phyloP scores from a whole-genome alignment of 768 basidiomycete genomes.

The Xerocomus brunneocitrinus region DNA sequence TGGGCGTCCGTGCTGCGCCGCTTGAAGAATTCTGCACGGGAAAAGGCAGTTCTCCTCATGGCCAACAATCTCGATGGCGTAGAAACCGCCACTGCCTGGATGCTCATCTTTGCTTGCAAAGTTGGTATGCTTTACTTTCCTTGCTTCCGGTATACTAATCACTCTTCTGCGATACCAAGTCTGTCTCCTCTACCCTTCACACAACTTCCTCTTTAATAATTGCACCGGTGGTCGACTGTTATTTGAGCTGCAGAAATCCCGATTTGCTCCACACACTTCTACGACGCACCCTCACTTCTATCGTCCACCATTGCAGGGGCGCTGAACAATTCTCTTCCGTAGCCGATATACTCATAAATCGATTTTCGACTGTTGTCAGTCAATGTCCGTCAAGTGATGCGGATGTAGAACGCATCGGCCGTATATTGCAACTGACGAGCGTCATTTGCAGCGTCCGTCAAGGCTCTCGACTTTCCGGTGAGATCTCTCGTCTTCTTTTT shows the following conservation, averaged over 20 bases:
- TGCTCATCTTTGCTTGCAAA: constrained; percentile 75
- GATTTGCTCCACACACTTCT: constrained; percentile 50
- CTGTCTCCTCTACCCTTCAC: constrained; percentile 80
- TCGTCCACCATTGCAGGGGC: constrained; percentile 78
- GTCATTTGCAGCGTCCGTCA: constrained; percentile 61
- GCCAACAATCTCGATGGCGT: constrained; percentile 44
- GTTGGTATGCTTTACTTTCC: constrained; percentile 32
- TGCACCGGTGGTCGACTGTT: constrained; percentile 48
- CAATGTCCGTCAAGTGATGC: constrained; percentile 2
- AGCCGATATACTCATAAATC: constrained; percentile 48
- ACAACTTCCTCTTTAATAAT: constrained; percentile 66
- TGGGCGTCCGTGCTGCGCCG: constrained; percentile 79
- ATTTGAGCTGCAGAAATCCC: constrained; percentile 41
- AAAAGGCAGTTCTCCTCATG: constrained; percentile 53
- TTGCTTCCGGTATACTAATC: neutral
- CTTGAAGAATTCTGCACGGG: constrained; percentile 57
- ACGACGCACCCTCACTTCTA: constrained; percentile 70
- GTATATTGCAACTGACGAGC: constrained; percentile 53
- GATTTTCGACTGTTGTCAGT: constrained; percentile 26
- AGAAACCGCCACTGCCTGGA: constrained; percentile 69
- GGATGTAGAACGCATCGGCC: constrained; percentile 39
- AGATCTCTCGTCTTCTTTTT: constrained; percentile 18
- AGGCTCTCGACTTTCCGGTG: constrained; percentile 65
- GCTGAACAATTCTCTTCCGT: constrained; percentile 59
- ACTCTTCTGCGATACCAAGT: constrained; percentile 36